Evolutionary conservation across 2,329 filamentous ascomycete species (phyloP), one percentile per base, ranked within the genome.

Genomic region (Fusarium luffae): DNA sequence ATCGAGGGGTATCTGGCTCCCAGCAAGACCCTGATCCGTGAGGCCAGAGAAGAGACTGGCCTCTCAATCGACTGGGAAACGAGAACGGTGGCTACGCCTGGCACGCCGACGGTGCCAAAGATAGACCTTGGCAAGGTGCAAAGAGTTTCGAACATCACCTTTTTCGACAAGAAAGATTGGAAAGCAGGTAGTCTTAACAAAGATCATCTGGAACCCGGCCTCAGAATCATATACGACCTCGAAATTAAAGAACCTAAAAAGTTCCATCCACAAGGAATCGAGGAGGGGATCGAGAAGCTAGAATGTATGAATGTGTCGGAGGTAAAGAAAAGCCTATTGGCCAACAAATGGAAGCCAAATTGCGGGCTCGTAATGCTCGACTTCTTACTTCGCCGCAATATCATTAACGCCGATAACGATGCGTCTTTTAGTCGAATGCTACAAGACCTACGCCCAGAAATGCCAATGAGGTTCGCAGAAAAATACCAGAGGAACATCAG

Each of bases 281-380:
- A 78, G 30, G 62, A 74, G 9, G 66, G 72, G 1, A 79, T 79
- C 42, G 75, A 74, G 13, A 66, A 63, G 4, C 79, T 81, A 56
- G 54, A 73, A 25, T 44, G 74, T 16, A 74, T 75, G 47, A 57
- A 72, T 4, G 69, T 80, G 13, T 70, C 76, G 4, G 69, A 79
- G 23, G 75, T 81, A 34, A 77, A 75, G 70, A 43, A 58, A 23
- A 69, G 72, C 25, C 67, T 81, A 47, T 63, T 68, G 19, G 57
- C 56, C 7, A 54, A 66, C 11, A 56, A 57, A 28, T 81, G 79
- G 79, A 81, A 81, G 70, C 79, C 79, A n/a, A 81, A 80, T 54
- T 80, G 78, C 48, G 79, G 74, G n/a, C 66, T 81, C 8, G 78
- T 80, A n/a, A 80, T 80, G 76, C 68, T 81, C 25, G 78, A 80